These are phyloP conservation scores for Emmonsiellopsis sp. DNA, from an alignment of 2,329 filamentous ascomycete species.

Conservation along the genomic window DNA sequence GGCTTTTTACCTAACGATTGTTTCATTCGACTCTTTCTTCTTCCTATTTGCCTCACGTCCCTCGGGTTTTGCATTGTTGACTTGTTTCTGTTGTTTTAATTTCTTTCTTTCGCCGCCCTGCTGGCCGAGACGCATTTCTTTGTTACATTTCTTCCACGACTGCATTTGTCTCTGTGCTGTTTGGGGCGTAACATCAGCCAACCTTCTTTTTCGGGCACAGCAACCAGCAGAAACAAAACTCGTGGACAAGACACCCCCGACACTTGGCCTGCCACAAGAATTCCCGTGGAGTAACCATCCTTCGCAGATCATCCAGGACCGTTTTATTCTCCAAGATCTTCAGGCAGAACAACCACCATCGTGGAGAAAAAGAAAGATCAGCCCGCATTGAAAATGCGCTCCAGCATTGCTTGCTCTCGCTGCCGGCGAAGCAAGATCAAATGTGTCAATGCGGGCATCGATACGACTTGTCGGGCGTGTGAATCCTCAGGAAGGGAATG, in stretches of 20 bases:
- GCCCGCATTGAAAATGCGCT: constrained; percentile 51
- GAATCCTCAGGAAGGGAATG: constrained; percentile 64
- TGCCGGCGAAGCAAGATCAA: constrained; percentile 79
- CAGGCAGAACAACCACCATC: constrained; percentile 5
- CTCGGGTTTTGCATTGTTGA: not conserved
- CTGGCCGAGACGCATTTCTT: constrained; percentile 1
- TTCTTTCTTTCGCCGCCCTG: not conserved
- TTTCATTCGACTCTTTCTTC: constrained; percentile 13
- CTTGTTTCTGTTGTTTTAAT: constrained; percentile 1
- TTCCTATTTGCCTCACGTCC: constrained; percentile 8
- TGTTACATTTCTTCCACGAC: constrained; percentile 1
- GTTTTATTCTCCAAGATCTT: not conserved
- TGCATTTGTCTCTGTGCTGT: not conserved
- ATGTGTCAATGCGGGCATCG: constrained; percentile 69
- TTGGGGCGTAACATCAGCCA: constrained; percentile 3
- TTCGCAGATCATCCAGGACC: not conserved
- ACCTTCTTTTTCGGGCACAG: constrained; percentile 7
- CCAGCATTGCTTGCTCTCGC: constrained; percentile 67
- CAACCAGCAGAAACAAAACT: not conserved
- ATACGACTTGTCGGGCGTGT: constrained; percentile 65
- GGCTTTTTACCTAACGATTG: not conserved
- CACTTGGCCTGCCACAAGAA: not conserved
- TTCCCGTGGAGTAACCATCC: not conserved
- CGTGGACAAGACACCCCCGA: not conserved
- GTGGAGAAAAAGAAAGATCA: constrained; percentile 14